A percentile compares a stretch with the other conserved stretches of the same genome.
These are phyloP conservation scores for Aureobasidium melanogenum DNA, from an alignment of 2,329 filamentous ascomycete species.

Conservation along the genomic window DNA sequence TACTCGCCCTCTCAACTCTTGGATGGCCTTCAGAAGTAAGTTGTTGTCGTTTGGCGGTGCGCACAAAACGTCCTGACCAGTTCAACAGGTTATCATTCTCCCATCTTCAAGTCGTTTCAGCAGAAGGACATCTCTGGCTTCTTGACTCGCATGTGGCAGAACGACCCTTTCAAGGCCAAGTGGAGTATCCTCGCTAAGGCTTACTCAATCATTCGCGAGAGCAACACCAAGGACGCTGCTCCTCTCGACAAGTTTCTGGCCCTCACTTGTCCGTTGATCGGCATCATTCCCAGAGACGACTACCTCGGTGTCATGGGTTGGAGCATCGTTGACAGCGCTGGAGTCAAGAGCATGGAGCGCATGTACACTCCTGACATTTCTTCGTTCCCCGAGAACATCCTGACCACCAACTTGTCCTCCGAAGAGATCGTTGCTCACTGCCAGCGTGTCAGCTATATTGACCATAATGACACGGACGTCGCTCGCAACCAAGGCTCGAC, in stretches of 20 bases:
- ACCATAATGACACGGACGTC: conserved; percentile 14
- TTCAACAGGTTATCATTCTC: not conserved
- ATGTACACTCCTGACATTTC: conserved; percentile 16
- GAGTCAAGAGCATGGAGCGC: conserved; percentile 20
- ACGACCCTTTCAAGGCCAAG: conserved; percentile 42
- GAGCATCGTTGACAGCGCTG: conserved; percentile 25
- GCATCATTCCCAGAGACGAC: conserved; percentile 34
- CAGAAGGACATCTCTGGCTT: conserved; percentile 47
- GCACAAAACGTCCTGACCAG: not conserved
- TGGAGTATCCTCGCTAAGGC: conserved; percentile 47
- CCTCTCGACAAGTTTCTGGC: conserved; percentile 41
- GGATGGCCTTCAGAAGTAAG: conserved; percentile 29
- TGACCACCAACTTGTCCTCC: conserved; percentile 24
- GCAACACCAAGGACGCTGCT: conserved; percentile 38
- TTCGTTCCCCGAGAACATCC: conserved; percentile 16
- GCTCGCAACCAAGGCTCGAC: conserved; percentile 14
- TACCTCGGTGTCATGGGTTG: conserved; percentile 43
- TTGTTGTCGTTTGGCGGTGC: not conserved
- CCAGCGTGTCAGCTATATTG: conserved; percentile 21
- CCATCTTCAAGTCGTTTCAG: conserved; percentile 12
- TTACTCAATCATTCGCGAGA: conserved; percentile 46
- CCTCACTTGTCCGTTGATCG: conserved; percentile 38
- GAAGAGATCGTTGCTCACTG: conserved; percentile 26
- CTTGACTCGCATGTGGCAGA: conserved; percentile 41
- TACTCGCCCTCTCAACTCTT: conserved; percentile 26